These are phyloP conservation scores for Aspergillus bridgeri DNA, from an alignment of 495 filamentous ascomycete species.

Conservation along the genomic window DNA sequence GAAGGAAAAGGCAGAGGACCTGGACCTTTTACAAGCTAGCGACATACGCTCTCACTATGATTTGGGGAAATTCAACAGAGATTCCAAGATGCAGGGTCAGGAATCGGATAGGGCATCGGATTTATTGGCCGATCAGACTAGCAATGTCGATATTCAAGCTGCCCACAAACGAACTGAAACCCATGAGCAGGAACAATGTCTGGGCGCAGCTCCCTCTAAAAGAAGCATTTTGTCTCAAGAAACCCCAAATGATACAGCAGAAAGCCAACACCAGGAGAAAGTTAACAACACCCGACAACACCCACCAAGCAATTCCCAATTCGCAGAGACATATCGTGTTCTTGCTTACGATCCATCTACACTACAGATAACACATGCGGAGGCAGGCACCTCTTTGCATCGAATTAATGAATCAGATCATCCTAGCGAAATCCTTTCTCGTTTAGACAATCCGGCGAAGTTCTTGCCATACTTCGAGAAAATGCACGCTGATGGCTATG, in stretches of 20 bases:
- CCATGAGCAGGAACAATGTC: neutral
- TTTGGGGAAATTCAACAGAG: conserved; percentile 21
- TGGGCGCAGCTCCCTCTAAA: neutral
- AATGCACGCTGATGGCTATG: conserved; percentile 66
- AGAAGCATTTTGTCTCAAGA: neutral
- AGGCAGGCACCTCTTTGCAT: conserved; percentile 57
- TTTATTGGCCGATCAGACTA: conserved; percentile 16
- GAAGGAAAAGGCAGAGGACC: conserved; percentile 28
- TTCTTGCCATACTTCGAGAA: conserved; percentile 67
- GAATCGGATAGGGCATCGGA: conserved; percentile 31
- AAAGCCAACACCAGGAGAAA: neutral
- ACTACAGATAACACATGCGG: conserved; percentile 55
- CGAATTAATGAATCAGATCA: conserved; percentile 37
- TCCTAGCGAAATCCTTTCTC: conserved; percentile 61
- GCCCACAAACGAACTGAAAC: neutral
- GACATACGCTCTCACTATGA: conserved; percentile 48
- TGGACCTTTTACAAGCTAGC: conserved; percentile 43
- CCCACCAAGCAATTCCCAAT: neutral
- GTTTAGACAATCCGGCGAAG: conserved; percentile 65
- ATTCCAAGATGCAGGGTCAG: conserved; percentile 24
- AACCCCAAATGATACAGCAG: neutral
- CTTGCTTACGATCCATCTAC: conserved; percentile 69
- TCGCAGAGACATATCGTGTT: conserved; percentile 61
- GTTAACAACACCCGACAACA: neutral
- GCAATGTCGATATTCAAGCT: conserved; percentile 14